A percentile compares a stretch with the other conserved stretches of the same genome.
These are phyloP conservation scores for Ottelia alismoides DNA, from an alignment of 106 monocot species.

Conservation along the genomic window DNA sequence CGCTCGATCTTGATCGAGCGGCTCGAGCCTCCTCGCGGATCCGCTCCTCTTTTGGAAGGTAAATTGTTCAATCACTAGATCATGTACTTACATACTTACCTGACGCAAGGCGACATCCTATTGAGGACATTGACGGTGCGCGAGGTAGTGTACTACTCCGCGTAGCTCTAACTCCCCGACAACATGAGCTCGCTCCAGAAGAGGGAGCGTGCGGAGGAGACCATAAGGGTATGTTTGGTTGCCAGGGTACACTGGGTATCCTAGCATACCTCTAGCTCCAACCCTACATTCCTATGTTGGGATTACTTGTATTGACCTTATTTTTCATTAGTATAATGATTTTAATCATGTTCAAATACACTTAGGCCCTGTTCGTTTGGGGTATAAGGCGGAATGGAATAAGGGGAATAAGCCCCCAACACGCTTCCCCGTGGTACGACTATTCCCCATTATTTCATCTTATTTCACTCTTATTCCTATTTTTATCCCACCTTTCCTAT, in stretches of 20 bases:
- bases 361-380: constrained; percentile 18
- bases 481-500: no score
- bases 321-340: no score
- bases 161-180: constrained; percentile 49
- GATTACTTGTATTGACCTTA: no score
- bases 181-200: constrained; percentile 38
- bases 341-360: no score
- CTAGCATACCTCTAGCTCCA: constrained; percentile 13
- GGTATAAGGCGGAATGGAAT: constrained; percentile 34
- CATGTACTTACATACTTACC: constrained; percentile 18
- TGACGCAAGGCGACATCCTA: constrained; percentile 61
- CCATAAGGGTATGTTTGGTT: constrained; percentile 46
- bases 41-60: no score
- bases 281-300: no score
- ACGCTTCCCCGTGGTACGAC: no score
- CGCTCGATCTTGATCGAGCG: no score
- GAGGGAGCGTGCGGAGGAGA: constrained; percentile 34
- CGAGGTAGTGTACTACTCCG: constrained; percentile 61
- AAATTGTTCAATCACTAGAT: no score
- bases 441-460: no score
- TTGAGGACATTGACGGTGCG: constrained; percentile 64
- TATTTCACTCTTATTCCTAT: no score
- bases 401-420: constrained; percentile 5
- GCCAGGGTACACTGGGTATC: constrained; percentile 18
- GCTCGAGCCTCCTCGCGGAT: no score